Percentiles rank a stretch among this genome's conserved stretches.
Conservation (phyloP, 805 yeast genomes). For the Barnettozyma sp. region DNA sequence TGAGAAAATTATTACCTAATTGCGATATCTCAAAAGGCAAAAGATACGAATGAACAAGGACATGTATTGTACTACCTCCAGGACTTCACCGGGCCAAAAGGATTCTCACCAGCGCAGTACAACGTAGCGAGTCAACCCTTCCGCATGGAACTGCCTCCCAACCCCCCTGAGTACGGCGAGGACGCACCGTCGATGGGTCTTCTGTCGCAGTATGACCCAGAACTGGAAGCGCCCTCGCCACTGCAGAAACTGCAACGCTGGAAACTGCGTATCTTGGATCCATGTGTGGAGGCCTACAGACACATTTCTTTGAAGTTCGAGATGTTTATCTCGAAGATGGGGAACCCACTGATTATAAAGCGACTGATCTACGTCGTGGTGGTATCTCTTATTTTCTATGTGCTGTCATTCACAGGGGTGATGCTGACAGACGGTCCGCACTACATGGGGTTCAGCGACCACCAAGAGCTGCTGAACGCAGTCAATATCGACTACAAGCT, state of each 20-base stretch:
- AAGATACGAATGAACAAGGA: no score
- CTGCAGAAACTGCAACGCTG: conserved; percentile 6
- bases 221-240: neutral
- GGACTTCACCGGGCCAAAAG: no score
- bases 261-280: conserved; percentile 35
- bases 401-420: conserved; percentile 51
- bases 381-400: conserved; percentile 51
- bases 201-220: conserved; percentile 4
- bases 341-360: conserved; percentile 80
- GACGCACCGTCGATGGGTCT: neutral
- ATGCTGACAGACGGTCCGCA: conserved; percentile 37
- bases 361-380: conserved; percentile 65
- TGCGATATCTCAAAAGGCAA: no score
- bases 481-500: conserved; percentile 46
- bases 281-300: conserved; percentile 35
- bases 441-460: conserved; percentile 52
- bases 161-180: conserved; percentile 6
- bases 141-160: conserved; percentile 4
- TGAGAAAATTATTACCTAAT: no score
- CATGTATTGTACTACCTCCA: no score
- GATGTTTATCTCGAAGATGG: conserved; percentile 51
- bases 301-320: conserved; percentile 42
- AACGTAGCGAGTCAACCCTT: no score
- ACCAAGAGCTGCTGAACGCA: conserved; percentile 41
- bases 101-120: no score